Base-by-base conservation (phyloP, 2,329 filamentous ascomycete species). In the Xylariales sp. region DNA sequence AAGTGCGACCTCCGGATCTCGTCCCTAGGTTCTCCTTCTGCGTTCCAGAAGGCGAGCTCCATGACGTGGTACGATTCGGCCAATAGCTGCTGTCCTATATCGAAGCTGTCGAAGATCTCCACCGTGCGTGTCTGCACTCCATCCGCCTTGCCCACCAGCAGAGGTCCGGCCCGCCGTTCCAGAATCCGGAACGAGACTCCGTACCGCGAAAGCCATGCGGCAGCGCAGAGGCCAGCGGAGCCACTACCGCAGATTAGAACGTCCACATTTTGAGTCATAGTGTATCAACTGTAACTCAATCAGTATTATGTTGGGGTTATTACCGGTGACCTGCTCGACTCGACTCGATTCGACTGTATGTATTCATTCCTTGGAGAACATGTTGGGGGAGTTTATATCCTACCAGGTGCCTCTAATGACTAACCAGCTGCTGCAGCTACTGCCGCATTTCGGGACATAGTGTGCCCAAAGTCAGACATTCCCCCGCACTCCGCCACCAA, bases 241-340 rank as follows among this genome's bases (percentile, higher is more conserved):
- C 80, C 79, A 38, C 69, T 72, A 40, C 79, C 78, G 41, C 68
- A 70, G 44, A 83, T 82, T 13, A 83, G 56, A 13, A 83, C 74
- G 47, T 81, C 74, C 20, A 48, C 37, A 18, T 49, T 31, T 15
- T 44, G 31, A 13, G 30, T 30, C 42, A 48, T 48, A 10, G 7
- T 38, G 23, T n/a, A n/a, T n/a, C n/a, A n/a, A n/a, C n/a, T n/a
- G n/a, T n/a, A n/a, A n/a, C n/a, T n/a, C n/a, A n/a, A n/a, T n/a
- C n/a, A n/a, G n/a, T n/a, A n/a, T n/a, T n/a, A n/a, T n/a, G n/a
- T n/a, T n/a, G n/a, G n/a, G n/a, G n/a, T n/a, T n/a, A n/a, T n/a
- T n/a, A n/a, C n/a, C n/a, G n/a, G n/a, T n/a, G n/a, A n/a, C n/a
- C n/a, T n/a, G n/a, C n/a, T n/a, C n/a, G n/a, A n/a, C n/a, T n/a